Evolutionary conservation across 306 rosid genomes (phyloP), one percentile per base, ranked within the genome.

Genomic region (Cicer judaicum): DNA sequence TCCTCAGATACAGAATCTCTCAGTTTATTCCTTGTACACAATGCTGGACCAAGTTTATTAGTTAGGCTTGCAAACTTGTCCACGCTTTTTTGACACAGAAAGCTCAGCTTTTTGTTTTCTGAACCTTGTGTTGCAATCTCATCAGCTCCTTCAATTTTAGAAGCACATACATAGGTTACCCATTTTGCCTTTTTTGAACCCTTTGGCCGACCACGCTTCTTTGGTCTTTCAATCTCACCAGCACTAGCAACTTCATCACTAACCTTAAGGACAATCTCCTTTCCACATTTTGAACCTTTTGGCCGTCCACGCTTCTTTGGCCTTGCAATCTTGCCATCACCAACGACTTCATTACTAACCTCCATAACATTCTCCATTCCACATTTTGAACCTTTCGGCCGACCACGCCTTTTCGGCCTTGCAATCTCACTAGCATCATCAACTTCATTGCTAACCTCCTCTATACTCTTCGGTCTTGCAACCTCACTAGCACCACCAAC

Each of bases 171-270:
- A 41, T 1, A 2, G 16, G 34, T 55, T 14, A 13, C 10, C 21
- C 2, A 4, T 55, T 73, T 73, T 29, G 5, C 36, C 15, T 48
- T 57, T 54, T 6, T 43, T 16, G 82, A 67, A 68, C 78, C 77
- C 69, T 77, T 77, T n/a, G 78, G 55, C 47, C 53, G 74, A 39
- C 81, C 80, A 56, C 19, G 48, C 68, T 82, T 64, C 70, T 16
- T 68, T 29, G 48, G 59, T 39, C 12, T 18, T 16, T 38, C 53
- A 24, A 64, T 52, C 44, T 64, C 56, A 62, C 10, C 68, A 11
- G 7, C 44, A 70, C 11, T 34, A 70, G 7, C 16, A 70, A 52
- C 49, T 52, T 50, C 34, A 29, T 29, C 12, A 24, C 64, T 11
- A 59, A 12, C 64, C 42, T 59, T 15, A 2, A 24, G 4, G 10